A percentile compares a stretch with the other conserved stretches of the same genome.
phyloP scores from a whole-genome alignment of 441 rosid species.

The Metrosideros polymorpha region DNA sequence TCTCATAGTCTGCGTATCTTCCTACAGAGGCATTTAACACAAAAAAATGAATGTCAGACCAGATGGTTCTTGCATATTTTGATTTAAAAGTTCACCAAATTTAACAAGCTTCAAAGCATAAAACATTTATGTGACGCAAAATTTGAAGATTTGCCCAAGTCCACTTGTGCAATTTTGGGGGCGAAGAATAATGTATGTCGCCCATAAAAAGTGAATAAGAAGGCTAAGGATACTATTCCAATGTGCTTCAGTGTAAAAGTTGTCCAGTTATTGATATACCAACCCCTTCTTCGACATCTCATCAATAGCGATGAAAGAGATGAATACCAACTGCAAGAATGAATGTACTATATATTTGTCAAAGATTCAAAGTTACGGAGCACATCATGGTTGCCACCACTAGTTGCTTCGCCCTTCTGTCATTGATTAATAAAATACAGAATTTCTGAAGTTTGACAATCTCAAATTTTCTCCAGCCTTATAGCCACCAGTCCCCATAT shows the following conservation, averaged over 20 bases:
- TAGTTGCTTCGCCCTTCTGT: not conserved
- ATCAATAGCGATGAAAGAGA: not conserved
- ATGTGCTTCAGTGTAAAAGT: not conserved
- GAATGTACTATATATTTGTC: not conserved
- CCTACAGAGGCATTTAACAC: constrained; percentile 30
- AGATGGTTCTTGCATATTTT: not conserved
- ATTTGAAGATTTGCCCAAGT: not conserved
- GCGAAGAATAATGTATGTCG: not conserved
- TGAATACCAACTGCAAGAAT: not conserved
- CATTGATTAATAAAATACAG: not conserved
- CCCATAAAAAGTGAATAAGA: not conserved
- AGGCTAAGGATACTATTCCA: not conserved
- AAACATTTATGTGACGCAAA: not conserved
- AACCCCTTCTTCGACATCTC: not conserved
- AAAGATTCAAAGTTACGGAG: not conserved
- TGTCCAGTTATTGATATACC: not conserved
- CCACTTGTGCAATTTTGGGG: not conserved
- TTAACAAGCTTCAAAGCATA: not conserved
- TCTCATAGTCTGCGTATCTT: constrained; percentile 68
- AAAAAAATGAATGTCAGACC: not conserved
- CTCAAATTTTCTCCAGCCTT: not conserved
- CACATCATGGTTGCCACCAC: not conserved
- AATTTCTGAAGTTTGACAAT: not conserved
- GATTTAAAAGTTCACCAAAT: not conserved
- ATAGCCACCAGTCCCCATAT: not conserved